Conservation (phyloP, 345 rosid genomes). For the Zanthoxylum bungeanum region DNA sequence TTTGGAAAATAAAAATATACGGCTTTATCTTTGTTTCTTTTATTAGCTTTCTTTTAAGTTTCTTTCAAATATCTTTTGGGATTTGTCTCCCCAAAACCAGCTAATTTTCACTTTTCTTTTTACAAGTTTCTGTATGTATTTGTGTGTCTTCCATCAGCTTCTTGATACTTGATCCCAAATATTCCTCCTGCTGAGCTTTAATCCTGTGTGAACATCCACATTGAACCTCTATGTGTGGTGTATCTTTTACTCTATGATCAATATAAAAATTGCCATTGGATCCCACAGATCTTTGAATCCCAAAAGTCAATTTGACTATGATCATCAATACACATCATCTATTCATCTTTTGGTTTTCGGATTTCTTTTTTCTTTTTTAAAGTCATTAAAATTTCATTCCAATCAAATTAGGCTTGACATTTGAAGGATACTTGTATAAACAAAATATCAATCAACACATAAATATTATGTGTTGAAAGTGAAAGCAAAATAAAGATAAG, state of each 20-base stretch:
- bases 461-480: neutral
- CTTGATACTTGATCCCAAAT: constrained; percentile 8
- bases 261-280: neutral
- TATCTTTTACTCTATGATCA: neutral
- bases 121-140: neutral
- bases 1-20: neutral
- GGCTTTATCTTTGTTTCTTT: neutral
- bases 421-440: no score
- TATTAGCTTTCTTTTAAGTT: neutral
- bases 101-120: constrained; percentile 9
- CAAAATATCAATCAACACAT: no score
- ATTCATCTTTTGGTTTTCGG: neutral
- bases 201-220: neutral
- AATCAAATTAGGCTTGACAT: no score
- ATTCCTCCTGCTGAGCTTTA: constrained; percentile 10
- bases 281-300: neutral
- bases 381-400: neutral
- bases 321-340: neutral
- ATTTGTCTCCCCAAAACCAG: constrained; percentile 18
- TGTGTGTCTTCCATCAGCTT: neutral
- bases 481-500: neutral
- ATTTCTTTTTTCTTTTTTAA: no score
- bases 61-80: neutral
- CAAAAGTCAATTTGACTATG: neutral
- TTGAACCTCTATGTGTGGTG: neutral